These are phyloP conservation scores for Yarrowia phangngaensis DNA, from an alignment of 805 yeast genomes.

Conservation along the genomic window DNA sequence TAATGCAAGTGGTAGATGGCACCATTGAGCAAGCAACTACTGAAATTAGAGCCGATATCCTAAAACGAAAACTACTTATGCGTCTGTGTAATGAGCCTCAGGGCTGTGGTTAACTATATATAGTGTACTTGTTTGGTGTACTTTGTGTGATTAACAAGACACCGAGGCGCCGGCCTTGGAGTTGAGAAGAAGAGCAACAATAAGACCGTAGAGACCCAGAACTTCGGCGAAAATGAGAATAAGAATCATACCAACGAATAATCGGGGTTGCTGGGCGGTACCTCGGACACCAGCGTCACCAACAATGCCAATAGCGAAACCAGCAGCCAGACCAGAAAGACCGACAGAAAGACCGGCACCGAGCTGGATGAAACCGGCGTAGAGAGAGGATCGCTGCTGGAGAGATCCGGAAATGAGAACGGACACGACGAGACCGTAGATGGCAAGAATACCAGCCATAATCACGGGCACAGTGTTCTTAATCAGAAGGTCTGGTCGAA, in stretches of 20 bases:
- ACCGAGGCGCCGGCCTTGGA: slow-evolving; percentile 96
- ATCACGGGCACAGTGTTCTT: slow-evolving; percentile 94
- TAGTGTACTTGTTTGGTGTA: slow-evolving; percentile 19
- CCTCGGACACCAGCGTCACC: slow-evolving; percentile 99
- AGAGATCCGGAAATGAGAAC: slow-evolving; percentile 89
- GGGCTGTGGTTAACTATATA: slow-evolving; percentile 20
- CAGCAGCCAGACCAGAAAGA: slow-evolving; percentile 95
- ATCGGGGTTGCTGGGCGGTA: slow-evolving; percentile 96
- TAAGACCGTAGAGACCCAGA: slow-evolving; percentile 95
- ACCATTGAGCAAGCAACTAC: no score
- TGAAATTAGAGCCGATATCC: no score
- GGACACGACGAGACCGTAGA: slow-evolving; percentile 93
- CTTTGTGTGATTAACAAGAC: slow-evolving; percentile 51
- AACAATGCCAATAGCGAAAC: slow-evolving; percentile 98
- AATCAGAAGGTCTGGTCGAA: slow-evolving; percentile 94
- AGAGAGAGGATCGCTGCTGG: slow-evolving; percentile 85
- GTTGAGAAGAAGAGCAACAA: slow-evolving; percentile 95
- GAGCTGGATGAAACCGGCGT: slow-evolving; percentile 95
- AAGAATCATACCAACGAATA: slow-evolving; percentile 97
- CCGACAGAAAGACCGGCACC: slow-evolving; percentile 99
- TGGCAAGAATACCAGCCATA: slow-evolving; percentile 99
- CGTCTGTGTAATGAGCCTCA: no score
- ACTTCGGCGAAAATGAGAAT: slow-evolving; percentile 99
- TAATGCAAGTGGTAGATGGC: no score
- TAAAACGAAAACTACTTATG: no score